Conservation (phyloP, 495 filamentous ascomycete genomes). For the Tuber borchii region DNA sequence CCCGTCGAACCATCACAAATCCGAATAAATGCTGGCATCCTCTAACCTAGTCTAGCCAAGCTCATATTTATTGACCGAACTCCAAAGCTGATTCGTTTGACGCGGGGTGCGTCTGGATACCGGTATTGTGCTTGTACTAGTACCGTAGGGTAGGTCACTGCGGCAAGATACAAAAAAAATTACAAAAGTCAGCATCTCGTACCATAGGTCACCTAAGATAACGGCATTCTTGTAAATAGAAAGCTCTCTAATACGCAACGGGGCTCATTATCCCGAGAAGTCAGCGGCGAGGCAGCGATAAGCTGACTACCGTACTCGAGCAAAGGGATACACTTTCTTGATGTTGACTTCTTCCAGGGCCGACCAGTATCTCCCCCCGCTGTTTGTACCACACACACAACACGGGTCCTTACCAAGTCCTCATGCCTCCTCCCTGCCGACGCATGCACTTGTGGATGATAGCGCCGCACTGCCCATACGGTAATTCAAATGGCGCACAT, state of each 20-base stretch:
- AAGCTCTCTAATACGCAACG: neutral
- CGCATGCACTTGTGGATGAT: neutral
- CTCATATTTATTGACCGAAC: neutral
- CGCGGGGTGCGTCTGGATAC: neutral
- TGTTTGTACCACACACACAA: neutral
- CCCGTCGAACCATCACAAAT: conserved; percentile 10
- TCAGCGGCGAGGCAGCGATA: conserved; percentile 11
- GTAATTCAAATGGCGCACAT: neutral
- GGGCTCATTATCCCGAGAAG: conserved; percentile 1
- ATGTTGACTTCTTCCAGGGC: conserved; percentile 1
- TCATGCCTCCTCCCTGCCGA: neutral
- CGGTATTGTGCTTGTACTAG: neutral
- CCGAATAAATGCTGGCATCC: neutral
- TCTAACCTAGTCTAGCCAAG: neutral
- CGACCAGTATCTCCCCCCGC: neutral
- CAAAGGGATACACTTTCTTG: conserved; percentile 21
- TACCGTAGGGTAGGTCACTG: neutral
- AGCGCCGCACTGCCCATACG: neutral
- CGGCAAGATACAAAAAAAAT: neutral
- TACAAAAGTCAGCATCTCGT: neutral
- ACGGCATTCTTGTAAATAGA: neutral
- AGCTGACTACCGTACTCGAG: neutral
- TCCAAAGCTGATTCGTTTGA: neutral
- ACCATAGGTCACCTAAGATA: neutral
- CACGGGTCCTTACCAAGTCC: neutral